phyloP scores from a whole-genome alignment of 2,329 filamentous ascomycete species.

The Taxawa tesnikishii region DNA sequence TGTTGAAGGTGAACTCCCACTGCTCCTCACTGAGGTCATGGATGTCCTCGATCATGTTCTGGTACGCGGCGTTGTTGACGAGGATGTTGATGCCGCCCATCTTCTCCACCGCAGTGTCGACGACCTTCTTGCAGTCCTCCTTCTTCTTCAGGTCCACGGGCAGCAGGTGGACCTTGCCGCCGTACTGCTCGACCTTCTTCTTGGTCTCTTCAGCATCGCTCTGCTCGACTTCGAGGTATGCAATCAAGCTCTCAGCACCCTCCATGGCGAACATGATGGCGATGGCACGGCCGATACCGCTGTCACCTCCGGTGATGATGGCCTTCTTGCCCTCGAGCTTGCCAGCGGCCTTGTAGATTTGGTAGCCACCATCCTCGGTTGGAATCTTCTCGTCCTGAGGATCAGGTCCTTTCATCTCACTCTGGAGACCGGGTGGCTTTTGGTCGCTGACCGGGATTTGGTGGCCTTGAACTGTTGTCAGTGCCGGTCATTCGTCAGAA shows the following conservation, averaged over 20 bases:
- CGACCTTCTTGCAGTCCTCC: slow-evolving; percentile 56
- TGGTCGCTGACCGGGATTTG: slow-evolving; percentile 38
- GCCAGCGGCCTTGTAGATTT: slow-evolving; percentile 60
- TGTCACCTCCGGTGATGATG: slow-evolving; percentile 71
- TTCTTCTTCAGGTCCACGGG: slow-evolving; percentile 52
- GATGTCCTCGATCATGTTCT: slow-evolving; percentile 64
- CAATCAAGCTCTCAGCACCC: slow-evolving; percentile 61
- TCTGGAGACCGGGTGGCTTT: slow-evolving; percentile 37
- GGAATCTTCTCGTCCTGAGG: slow-evolving; percentile 56
- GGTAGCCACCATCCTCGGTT: slow-evolving; percentile 52
- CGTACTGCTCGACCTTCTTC: slow-evolving; percentile 53
- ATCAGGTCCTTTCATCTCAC: slow-evolving; percentile 41
- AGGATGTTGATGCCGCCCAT: slow-evolving; percentile 63
- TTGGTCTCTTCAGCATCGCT: slow-evolving; percentile 65
- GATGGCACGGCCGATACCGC: slow-evolving; percentile 63
- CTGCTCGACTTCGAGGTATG: slow-evolving; percentile 60
- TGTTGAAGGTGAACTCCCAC: slow-evolving; percentile 69
- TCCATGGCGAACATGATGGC: slow-evolving; percentile 73
- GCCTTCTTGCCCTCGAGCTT: slow-evolving; percentile 67
- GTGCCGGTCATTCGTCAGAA: neutral
- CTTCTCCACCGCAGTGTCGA: slow-evolving; percentile 52
- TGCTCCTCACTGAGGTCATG: slow-evolving; percentile 61
- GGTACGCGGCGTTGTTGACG: slow-evolving; percentile 59
- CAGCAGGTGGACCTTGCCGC: slow-evolving; percentile 52
- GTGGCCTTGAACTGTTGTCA: slow-evolving; percentile 27